phyloP scores from a whole-genome alignment of 148 eudicot genomes.

The Vaccinium macrocarpon region DNA sequence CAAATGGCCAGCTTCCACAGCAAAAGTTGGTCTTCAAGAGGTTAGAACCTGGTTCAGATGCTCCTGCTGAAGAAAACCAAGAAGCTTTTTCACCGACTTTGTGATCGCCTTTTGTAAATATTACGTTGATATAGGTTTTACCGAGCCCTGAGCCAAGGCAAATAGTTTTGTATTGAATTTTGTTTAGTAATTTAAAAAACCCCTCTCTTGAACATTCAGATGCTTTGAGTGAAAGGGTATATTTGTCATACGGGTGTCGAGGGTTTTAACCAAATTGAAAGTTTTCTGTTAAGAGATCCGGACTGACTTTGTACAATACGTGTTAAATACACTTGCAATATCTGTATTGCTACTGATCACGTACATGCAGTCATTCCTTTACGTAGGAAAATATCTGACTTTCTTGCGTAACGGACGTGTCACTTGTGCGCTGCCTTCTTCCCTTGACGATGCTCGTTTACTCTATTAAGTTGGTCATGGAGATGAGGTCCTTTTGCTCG shows the following conservation, averaged over 20 bases:
- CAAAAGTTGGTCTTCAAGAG: constrained; percentile 66
- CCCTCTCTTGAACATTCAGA: no score
- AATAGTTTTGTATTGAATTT: constrained; percentile 11
- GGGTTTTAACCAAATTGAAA: not conserved
- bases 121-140: not conserved
- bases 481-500: not conserved
- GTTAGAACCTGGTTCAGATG: constrained; percentile 37
- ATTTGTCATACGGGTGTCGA: not conserved
- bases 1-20: constrained; percentile 91
- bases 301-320: constrained; percentile 49
- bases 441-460: not conserved
- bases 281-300: not conserved
- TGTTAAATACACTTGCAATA: not conserved
- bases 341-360: not conserved
- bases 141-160: not conserved
- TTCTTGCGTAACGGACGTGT: not conserved
- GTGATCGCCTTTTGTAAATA: constrained; percentile 10
- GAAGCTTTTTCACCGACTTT: constrained; percentile 43
- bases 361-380: not conserved
- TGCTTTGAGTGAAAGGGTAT: not conserved
- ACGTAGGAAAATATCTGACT: not conserved
- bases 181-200: not conserved
- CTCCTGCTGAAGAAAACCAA: constrained; percentile 35
- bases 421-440: not conserved
- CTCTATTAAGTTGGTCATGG: not conserved